Conservation (phyloP, 768 basidiomycete genomes). For the Mycena vulgaris region DNA sequence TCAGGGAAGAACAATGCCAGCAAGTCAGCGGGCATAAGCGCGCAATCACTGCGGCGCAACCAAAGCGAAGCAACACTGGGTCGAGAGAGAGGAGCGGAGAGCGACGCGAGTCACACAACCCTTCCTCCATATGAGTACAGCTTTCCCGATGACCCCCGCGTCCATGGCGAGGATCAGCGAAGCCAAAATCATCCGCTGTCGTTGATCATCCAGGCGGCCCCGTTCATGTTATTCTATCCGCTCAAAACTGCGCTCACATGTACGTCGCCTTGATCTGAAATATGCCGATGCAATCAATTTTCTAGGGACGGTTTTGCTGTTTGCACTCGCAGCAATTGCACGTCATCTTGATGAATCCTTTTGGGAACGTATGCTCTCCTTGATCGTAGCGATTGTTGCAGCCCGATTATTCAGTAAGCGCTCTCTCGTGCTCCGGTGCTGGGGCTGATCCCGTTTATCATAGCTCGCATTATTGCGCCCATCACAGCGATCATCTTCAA, state of each 20-base stretch:
- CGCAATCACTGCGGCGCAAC: neutral
- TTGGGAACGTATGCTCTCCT: slow-evolving; percentile 52
- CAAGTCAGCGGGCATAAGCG: neutral
- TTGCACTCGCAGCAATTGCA: slow-evolving; percentile 53
- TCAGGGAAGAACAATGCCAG: slow-evolving; percentile 24
- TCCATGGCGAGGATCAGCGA: slow-evolving; percentile 39
- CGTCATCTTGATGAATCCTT: slow-evolving; percentile 46
- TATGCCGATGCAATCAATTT: neutral
- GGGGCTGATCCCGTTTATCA: neutral
- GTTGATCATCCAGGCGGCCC: slow-evolving; percentile 59
- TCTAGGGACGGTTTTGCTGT: slow-evolving; percentile 52
- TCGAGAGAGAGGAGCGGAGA: neutral
- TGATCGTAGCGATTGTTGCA: slow-evolving; percentile 51
- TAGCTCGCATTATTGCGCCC: slow-evolving; percentile 53
- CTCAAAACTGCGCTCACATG: slow-evolving; percentile 60
- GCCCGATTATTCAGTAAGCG: slow-evolving; percentile 48
- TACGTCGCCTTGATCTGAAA: neutral
- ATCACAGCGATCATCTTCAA: slow-evolving; percentile 60
- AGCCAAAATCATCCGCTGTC: slow-evolving; percentile 55
- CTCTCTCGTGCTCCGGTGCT: neutral
- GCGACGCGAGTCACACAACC: neutral
- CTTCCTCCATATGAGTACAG: neutral
- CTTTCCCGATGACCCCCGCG: neutral
- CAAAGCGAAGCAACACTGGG: slow-evolving; percentile 27
- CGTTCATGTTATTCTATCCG: slow-evolving; percentile 61